Evolutionary conservation across 23 red algal species (phyloP).

Genomic region (Gracilaria vermiculophylla): DNA sequence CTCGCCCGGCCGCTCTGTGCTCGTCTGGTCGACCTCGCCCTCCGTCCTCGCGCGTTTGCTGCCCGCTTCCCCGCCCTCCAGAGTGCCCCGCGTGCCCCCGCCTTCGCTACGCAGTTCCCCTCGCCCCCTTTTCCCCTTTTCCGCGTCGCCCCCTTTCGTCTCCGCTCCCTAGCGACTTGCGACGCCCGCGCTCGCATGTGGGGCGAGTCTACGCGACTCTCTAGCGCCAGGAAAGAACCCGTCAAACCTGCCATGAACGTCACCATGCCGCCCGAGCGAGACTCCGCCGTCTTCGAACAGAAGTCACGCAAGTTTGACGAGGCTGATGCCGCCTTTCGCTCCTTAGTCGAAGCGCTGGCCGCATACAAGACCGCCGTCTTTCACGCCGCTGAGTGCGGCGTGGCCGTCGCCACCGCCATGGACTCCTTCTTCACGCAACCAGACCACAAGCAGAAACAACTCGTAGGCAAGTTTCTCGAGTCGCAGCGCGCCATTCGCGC

Average conservation of each 20-base stretch:
- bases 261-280: constrained; percentile 14
- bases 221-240: neutral
- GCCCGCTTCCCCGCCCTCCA: neutral
- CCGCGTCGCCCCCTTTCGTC: neutral
- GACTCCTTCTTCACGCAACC: constrained; percentile 40
- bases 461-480: constrained; percentile 37
- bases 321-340: constrained; percentile 42
- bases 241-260: neutral
- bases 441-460: constrained; percentile 19
- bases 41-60: neutral
- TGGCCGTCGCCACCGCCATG: constrained; percentile 50
- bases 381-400: constrained; percentile 37
- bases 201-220: neutral
- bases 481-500: constrained; percentile 43
- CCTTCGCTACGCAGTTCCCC: neutral
- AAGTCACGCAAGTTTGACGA: constrained; percentile 56
- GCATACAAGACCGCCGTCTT: constrained; percentile 46
- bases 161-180: neutral
- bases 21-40: neutral
- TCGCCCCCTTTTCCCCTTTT: neutral
- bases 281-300: constrained; percentile 39
- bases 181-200: neutral
- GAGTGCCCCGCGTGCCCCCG: neutral
- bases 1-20: neutral
- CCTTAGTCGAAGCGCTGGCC: constrained; percentile 30